phyloP scores from a whole-genome alignment of 176 grass and related monocot species.

The Oryza glumipatula region DNA sequence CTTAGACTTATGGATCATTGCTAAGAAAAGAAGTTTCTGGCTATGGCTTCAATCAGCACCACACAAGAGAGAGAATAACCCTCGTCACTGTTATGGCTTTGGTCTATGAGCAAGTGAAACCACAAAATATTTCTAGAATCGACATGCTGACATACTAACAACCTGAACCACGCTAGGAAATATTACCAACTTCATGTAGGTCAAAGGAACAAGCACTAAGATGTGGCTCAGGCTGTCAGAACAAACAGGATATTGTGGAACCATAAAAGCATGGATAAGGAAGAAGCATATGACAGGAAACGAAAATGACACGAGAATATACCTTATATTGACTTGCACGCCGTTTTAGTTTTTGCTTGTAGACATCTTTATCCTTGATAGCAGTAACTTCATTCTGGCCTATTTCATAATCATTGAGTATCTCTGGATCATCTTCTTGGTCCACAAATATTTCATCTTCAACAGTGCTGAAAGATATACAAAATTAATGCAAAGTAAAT shows the following conservation, averaged over 20 bases:
- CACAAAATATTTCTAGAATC: background rate
- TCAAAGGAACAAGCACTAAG: conserved; percentile 14
- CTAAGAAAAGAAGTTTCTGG: background rate
- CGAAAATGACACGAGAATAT: conserved; percentile 35
- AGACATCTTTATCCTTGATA: conserved; percentile 92
- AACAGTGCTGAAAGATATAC: conserved; percentile 61
- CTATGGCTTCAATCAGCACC: conserved; percentile 2
- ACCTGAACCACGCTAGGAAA: background rate
- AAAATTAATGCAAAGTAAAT: conserved; percentile 15
- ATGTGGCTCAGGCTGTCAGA: background rate
- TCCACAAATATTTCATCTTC: conserved; percentile 91
- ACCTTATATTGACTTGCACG: conserved; percentile 89
- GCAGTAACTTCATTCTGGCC: conserved; percentile 73
- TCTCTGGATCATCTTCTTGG: conserved; percentile 81
- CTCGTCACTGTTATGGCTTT: background rate
- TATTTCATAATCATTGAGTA: conserved; percentile 88
- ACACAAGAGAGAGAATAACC: background rate
- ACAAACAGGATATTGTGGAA: background rate
- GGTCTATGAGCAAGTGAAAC: conserved; percentile 7
- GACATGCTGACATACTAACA: background rate
- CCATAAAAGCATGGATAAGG: conserved; percentile 1
- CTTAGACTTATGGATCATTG: conserved; percentile 6
- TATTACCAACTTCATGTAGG: conserved; percentile 7
- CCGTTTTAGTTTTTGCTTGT: conserved; percentile 83
- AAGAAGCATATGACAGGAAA: conserved; percentile 21